phyloP scores from a whole-genome alignment of 805 yeast species.

The Nakazawaea wyomingensis region DNA sequence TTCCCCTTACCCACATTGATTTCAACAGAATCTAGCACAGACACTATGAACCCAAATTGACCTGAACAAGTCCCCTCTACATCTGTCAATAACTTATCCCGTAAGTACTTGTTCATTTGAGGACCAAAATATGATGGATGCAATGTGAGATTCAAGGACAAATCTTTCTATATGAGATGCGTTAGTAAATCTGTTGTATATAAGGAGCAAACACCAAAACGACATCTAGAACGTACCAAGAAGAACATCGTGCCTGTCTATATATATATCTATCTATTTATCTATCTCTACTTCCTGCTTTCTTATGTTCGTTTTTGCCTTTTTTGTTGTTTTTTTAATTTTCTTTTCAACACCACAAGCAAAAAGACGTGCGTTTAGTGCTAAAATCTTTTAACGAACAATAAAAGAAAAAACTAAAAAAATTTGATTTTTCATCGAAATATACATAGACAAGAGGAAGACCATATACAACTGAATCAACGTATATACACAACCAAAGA shows the following conservation, averaged over 20 bases:
- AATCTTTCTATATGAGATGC: conserved; percentile 84
- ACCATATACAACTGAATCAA: too few relatives aligned
- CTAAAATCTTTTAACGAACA: too few relatives aligned
- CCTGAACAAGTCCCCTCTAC: conserved; percentile 99
- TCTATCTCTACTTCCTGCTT: not conserved
- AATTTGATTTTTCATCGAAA: too few relatives aligned
- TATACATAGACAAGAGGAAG: too few relatives aligned
- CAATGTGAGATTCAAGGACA: conserved; percentile 83
- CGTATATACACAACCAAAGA: too few relatives aligned
- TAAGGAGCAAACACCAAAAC: too few relatives aligned
- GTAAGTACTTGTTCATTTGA: conserved; percentile 89
- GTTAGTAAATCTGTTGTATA: too few relatives aligned
- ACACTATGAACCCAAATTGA: conserved; percentile 94
- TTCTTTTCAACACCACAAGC: too few relatives aligned
- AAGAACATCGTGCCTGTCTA: conserved; percentile 14
- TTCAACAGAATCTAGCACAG: conserved; percentile 90
- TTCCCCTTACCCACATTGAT: conserved; percentile 94
- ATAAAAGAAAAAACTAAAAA: too few relatives aligned
- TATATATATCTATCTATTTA: too few relatives aligned
- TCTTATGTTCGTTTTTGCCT: conserved; percentile 4
- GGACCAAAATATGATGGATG: conserved; percentile 99
- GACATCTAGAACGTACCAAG: conserved; percentile 13
- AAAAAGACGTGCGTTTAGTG: too few relatives aligned
- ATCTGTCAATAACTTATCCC: conserved; percentile 86
- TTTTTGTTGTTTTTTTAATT: too few relatives aligned